Conservation (phyloP, 441 rosid species). For the Mallotus repandus region DNA sequence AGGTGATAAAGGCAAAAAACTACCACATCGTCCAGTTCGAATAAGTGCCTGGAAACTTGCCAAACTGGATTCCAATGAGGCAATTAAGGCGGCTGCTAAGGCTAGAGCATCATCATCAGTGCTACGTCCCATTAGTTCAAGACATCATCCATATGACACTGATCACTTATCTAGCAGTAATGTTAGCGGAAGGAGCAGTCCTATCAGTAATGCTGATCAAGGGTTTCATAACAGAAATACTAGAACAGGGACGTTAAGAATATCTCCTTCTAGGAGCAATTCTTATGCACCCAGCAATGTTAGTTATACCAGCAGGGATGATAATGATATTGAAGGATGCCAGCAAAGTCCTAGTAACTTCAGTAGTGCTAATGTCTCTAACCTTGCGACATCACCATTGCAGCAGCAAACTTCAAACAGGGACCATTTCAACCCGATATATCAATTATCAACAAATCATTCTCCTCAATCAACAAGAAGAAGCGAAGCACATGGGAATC, state of each 20-base stretch:
- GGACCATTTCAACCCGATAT: conserved; percentile 79
- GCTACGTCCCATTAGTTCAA: conserved; percentile 61
- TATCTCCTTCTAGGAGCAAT: conserved; percentile 38
- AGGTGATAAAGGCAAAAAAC: conserved; percentile 52
- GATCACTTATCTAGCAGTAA: conserved; percentile 64
- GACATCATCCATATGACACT: conserved; percentile 48
- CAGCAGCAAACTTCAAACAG: conserved; percentile 44
- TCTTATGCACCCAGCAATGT: conserved; percentile 45
- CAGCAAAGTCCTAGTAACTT: conserved; percentile 50
- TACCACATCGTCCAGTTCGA: conserved; percentile 72
- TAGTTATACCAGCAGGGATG: conserved; percentile 60
- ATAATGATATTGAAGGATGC: conserved; percentile 54
- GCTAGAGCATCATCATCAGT: conserved; percentile 91
- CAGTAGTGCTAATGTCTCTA: conserved; percentile 55
- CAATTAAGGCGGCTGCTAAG: conserved; percentile 78
- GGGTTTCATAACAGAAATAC: conserved; percentile 38
- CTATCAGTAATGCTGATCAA: conserved; percentile 43
- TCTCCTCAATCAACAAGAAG: conserved; percentile 53
- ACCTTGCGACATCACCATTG: conserved; percentile 41
- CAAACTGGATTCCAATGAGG: conserved; percentile 81
- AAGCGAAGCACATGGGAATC: conserved; percentile 31
- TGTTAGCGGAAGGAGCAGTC: conserved; percentile 76
- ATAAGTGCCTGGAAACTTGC: conserved; percentile 96
- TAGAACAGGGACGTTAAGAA: conserved; percentile 38
- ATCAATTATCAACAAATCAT: conserved; percentile 54